These are phyloP conservation scores for Trichosanthes truncata DNA, from an alignment of 306 rosid genomes.

Conservation along the genomic window DNA sequence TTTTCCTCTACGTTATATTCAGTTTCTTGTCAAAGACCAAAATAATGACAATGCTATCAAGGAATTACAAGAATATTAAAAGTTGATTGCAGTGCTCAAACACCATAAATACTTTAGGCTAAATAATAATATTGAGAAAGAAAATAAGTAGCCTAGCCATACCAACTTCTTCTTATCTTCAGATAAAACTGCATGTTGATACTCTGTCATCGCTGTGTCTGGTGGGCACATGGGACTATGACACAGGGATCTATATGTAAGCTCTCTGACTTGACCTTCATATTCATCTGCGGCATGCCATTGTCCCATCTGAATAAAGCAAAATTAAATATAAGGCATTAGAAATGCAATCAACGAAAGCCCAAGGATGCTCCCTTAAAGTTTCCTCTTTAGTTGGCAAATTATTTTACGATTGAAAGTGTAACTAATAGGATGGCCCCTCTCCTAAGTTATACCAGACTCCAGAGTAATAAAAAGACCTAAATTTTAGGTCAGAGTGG, in stretches of 20 bases:
- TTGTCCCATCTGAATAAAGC: constrained; percentile 68
- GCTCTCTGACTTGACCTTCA: constrained; percentile 90
- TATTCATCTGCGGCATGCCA: constrained; percentile 93
- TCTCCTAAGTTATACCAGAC: background rate
- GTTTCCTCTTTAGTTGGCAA: background rate
- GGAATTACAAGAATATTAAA: background rate
- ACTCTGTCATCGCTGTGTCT: constrained; percentile 98
- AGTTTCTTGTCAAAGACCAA: background rate
- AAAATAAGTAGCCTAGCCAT: constrained; percentile 19
- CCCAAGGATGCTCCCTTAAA: background rate
- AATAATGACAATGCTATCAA: background rate
- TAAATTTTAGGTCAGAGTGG: background rate
- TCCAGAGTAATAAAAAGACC: background rate
- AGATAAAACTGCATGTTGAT: constrained; percentile 70
- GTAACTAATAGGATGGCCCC: background rate
- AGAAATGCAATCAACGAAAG: background rate
- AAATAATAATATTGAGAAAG: background rate
- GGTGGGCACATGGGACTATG: constrained; percentile 99
- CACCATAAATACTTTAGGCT: background rate
- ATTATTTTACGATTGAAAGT: background rate
- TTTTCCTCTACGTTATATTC: background rate
- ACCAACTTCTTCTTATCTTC: constrained; percentile 76
- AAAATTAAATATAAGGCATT: constrained; percentile 2
- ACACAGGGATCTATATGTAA: constrained; percentile 79
- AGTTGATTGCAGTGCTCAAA: background rate